Base-by-base conservation (phyloP, 2,329 filamentous ascomycete genomes). In the Exophiala viscosa region DNA sequence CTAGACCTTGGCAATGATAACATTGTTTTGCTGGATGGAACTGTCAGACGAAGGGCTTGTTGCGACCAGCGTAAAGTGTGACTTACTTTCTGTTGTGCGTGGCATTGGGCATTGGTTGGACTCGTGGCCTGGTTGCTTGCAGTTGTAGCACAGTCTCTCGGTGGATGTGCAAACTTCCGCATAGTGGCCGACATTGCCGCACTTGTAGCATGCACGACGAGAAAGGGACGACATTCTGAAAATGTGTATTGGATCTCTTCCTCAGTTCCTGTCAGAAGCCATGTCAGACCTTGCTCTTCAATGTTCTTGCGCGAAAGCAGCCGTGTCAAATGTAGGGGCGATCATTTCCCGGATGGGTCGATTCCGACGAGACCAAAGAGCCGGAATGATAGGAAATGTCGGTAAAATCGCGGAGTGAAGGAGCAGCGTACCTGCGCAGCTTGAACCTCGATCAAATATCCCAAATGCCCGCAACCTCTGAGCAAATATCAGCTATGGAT, bases 141-240 rank as follows among this genome's bases (percentile, higher is more conserved):
- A 99, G 81, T 99, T 99, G 79, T 99, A 99, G 86, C 93, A 99
- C 68, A 99, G 87, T 69, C 93, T 89, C 82, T 99, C 92, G 55
- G 91, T 88, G 55, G 92, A 96, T 58, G 92, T 93, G 87, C 93
- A 99, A 64, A 96, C 91, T 82, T 97, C 91, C 58, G 75, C 75
- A 66, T 76, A 77, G 66, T 90, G 87, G 72, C 87, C 87, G 71
- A 90, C 86, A 67, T 90, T 90, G 76, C 87, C 87, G 72, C 74
- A 77, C 65, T 77, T 88, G 79, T 88, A 88, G 80, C 87, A 91
- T 65, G 87, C 87, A 74, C 87, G 86, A 73, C 87, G 86, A 69
- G 86, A 88, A 65, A 90, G 80, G 57, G 85, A 87, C 75, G 87
- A 87, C 87, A 90, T 91, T 64, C 67, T 77, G 46, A 42, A 6